Percentiles rank a stretch among this genome's conserved stretches.
Conservation (phyloP, 345 rosid species). For the Citrus australasica region DNA sequence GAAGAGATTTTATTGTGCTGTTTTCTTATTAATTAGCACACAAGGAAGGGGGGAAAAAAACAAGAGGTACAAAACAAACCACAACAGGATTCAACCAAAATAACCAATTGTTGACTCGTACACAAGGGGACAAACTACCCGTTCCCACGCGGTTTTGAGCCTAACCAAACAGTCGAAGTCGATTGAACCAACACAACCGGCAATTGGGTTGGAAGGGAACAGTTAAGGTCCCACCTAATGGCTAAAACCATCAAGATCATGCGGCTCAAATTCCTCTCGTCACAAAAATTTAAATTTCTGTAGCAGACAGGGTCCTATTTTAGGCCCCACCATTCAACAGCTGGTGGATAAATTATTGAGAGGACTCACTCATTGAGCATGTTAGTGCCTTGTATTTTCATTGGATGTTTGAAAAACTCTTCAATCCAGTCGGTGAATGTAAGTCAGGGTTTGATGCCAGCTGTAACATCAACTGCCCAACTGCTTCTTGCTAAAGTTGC, state of each 20-base stretch:
- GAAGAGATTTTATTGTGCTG: too few relatives aligned
- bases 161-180: too few relatives aligned
- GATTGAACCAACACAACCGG: slow-evolving; percentile 11
- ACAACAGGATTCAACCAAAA: background rate
- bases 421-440: slow-evolving; percentile 18
- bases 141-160: slow-evolving; percentile 13
- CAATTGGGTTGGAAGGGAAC: slow-evolving; percentile 42
- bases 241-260: background rate
- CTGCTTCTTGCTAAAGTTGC: slow-evolving; percentile 35
- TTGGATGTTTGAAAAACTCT: background rate
- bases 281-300: background rate
- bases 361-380: background rate
- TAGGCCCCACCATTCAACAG: slow-evolving; percentile 19
- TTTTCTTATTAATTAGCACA: too few relatives aligned
- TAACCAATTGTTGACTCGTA: slow-evolving; percentile 1
- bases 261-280: slow-evolving; percentile 20
- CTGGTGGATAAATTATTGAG: slow-evolving; percentile 17
- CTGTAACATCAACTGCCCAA: slow-evolving; percentile 35
- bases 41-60: too few relatives aligned
- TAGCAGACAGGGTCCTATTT: background rate
- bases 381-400: background rate
- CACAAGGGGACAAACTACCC: background rate
- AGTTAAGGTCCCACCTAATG: slow-evolving; percentile 17
- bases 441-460: slow-evolving; percentile 18
- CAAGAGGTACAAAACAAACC: background rate